Evolutionary conservation across 768 basidiomycete genomes (phyloP).

Genomic region (Naganishia friedmannii): DNA sequence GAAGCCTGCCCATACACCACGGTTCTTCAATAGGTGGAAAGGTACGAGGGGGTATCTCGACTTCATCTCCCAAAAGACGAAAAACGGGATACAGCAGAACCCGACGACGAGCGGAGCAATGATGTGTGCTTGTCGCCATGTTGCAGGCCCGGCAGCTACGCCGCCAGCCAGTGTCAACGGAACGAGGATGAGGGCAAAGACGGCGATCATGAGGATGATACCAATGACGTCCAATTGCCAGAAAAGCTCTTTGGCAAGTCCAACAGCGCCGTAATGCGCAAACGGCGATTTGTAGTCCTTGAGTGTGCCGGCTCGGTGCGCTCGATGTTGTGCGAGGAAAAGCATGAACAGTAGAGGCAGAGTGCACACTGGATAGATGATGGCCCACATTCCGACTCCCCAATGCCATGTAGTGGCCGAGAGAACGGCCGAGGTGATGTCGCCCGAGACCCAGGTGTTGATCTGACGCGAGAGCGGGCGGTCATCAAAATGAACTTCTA

Average conservation of each 20-base stretch:
- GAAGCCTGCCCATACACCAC: constrained; percentile 45
- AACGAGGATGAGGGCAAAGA: constrained; percentile 36
- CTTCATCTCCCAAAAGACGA: constrained; percentile 33
- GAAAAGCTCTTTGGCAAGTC: constrained; percentile 37
- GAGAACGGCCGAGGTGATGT: constrained; percentile 37
- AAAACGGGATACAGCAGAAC: constrained; percentile 40
- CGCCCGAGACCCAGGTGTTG: constrained; percentile 50
- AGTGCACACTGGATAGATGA: constrained; percentile 42
- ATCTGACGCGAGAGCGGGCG: constrained; percentile 28
- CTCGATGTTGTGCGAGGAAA: constrained; percentile 36
- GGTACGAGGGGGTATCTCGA: constrained; percentile 26
- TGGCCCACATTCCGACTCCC: constrained; percentile 48
- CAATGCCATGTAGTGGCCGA: constrained; percentile 43
- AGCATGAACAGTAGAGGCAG: constrained; percentile 37
- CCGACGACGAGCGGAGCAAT: constrained; percentile 50
- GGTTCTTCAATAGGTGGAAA: constrained; percentile 38
- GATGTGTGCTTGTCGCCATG: constrained; percentile 25
- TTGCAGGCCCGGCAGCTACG: neutral
- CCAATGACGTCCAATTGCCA: constrained; percentile 51
- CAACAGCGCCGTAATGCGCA: constrained; percentile 20
- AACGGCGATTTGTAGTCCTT: constrained; percentile 21
- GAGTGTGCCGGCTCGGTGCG: constrained; percentile 32
- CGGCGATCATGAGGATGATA: constrained; percentile 43
- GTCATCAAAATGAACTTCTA: no score
- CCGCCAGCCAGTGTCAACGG: constrained; percentile 37